Conservation (phyloP, 2,329 filamentous ascomycete species). For the Chaetoscypha palmicola region DNA sequence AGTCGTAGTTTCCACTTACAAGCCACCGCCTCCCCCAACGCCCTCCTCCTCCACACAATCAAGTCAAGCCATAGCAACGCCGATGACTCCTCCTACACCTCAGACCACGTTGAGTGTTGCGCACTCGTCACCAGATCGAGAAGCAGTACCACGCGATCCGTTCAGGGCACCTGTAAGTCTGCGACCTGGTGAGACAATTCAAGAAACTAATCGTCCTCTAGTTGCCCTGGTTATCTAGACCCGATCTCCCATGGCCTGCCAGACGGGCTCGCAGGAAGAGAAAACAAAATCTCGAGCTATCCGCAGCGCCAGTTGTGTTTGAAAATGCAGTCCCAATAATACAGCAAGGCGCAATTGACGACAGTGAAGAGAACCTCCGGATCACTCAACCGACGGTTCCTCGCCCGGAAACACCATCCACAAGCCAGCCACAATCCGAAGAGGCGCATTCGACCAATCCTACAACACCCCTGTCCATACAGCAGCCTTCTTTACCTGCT, state of each 20-base stretch:
- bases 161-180: conserved; percentile 47
- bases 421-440: conserved; percentile 36
- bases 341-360: conserved; percentile 8
- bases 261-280: conserved; percentile 37
- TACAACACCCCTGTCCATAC: conserved; percentile 47
- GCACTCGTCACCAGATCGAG: conserved; percentile 24
- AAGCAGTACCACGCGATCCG: conserved; percentile 21
- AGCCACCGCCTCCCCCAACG: conserved; percentile 39
- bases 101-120: conserved; percentile 29
- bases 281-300: conserved; percentile 29
- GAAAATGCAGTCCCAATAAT: conserved; percentile 8
- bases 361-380: conserved; percentile 9
- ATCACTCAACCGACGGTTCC: conserved; percentile 34
- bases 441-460: conserved; percentile 39
- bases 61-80: conserved; percentile 20
- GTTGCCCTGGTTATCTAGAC: conserved; percentile 52
- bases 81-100: conserved; percentile 43
- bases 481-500: conserved; percentile 13
- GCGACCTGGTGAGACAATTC: background rate
- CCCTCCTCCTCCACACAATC: conserved; percentile 33
- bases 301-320: conserved; percentile 22
- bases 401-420: conserved; percentile 42
- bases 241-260: conserved; percentile 44
- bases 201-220: conserved; percentile 31
- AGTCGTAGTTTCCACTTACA: conserved; percentile 44